phyloP scores from a whole-genome alignment of 768 basidiomycete genomes.

The Polyporus arcularius region DNA sequence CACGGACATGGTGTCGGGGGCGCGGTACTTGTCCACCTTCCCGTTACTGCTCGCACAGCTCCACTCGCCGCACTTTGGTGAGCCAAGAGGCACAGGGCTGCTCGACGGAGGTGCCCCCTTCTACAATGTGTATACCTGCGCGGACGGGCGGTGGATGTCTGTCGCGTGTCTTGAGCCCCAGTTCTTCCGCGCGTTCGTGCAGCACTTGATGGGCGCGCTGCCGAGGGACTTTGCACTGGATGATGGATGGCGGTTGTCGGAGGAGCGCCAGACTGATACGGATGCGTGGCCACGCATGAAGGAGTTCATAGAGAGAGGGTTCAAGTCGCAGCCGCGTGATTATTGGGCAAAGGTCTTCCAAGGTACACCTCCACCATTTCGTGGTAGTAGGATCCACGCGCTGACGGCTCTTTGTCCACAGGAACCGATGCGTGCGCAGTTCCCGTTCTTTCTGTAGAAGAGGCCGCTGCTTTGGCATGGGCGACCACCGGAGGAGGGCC shows the following conservation, averaged over 20 bases:
- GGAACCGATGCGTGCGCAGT: slow-evolving; percentile 73
- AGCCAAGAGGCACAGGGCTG: slow-evolving; percentile 17
- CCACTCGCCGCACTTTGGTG: slow-evolving; percentile 1
- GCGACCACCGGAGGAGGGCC: not conserved
- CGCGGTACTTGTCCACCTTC: slow-evolving; percentile 75
- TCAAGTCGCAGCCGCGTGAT: slow-evolving; percentile 58
- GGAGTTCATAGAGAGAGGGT: slow-evolving; percentile 64
- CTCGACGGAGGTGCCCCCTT: slow-evolving; percentile 82
- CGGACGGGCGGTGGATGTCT: slow-evolving; percentile 74
- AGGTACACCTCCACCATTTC: slow-evolving; percentile 39
- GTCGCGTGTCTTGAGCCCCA: slow-evolving; percentile 76
- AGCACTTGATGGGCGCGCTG: slow-evolving; percentile 51
- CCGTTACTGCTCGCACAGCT: slow-evolving; percentile 42
- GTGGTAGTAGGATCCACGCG: no score
- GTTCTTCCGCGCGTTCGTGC: slow-evolving; percentile 67
- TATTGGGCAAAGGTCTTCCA: slow-evolving; percentile 72
- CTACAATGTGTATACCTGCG: slow-evolving; percentile 73
- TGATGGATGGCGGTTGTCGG: slow-evolving; percentile 57
- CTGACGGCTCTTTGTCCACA: slow-evolving; percentile 28
- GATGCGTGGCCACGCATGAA: slow-evolving; percentile 59
- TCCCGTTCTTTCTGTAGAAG: slow-evolving; percentile 64
- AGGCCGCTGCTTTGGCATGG: slow-evolving; percentile 51
- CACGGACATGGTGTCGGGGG: slow-evolving; percentile 77
- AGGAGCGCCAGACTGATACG: slow-evolving; percentile 44
- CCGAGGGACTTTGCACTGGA: slow-evolving; percentile 43